Evolutionary conservation across 1,284 basidiomycete species (phyloP), one percentile per base, ranked within the genome.

Genomic region (Cutaneotrichosporon curvatum): DNA sequence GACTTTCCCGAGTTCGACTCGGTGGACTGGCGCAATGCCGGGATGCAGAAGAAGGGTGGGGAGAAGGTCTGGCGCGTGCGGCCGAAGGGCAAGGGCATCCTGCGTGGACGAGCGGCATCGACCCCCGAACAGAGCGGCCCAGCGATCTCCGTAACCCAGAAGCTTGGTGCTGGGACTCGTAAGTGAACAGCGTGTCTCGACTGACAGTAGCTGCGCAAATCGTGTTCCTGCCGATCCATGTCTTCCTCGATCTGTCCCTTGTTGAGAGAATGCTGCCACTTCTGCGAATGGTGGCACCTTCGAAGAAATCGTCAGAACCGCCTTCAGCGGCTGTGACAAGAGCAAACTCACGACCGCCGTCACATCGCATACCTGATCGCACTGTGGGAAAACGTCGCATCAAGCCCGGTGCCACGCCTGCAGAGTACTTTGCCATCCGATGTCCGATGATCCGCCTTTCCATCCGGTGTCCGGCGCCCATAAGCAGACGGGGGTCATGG

Each of bases 171-270:
- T 7, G 32, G 39, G 1, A 32, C 16, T 12, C 25, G 25, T 28
- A 42, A 53, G 4, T 63, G 23, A 56, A 59, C 58, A 21, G 0
- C 9, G 15, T 11, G 15, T 4, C 32, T 6, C 12, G 21, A 19
- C 51, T 52, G 46, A 55, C 46, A 16, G 21, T 45, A 61, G 62
- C 62, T 5, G 58, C 57, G 2, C 15, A 35, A 1, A 30, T 63
- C 4, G 38, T 71, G 16, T 47, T 84, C 5, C 71, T 74, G 2
- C 81, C 86, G 2, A 58, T 88, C 6, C 87, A 88, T 59, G 37
- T 85, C 12, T 87, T 87, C 61, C 47, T 85, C 25, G 87, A 91
- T 62, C 71, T 87, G n/a, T 78, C 74, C 62, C 56, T 72, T 68
- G 39, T 71, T 73, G 57, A 74, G 65, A 44, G 73, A 56, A 44